Conservation (phyloP, 768 basidiomycete species). For the Hemileccinum rubropunctum region DNA sequence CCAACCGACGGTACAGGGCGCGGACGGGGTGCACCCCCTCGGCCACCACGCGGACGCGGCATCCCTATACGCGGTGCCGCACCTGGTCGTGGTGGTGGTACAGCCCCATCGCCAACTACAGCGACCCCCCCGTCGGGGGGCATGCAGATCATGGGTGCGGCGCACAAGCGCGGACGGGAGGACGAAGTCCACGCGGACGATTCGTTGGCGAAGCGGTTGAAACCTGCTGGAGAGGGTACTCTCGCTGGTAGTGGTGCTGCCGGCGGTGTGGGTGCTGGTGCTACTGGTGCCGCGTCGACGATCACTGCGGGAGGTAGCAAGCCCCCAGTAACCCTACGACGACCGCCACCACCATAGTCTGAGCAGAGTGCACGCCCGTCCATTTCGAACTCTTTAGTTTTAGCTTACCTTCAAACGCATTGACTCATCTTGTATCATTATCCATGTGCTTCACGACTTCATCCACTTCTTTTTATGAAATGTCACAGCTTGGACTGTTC, state of each 20-base stretch:
- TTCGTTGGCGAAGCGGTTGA: slow-evolving; percentile 64
- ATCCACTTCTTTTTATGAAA: background rate
- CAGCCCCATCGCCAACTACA: slow-evolving; percentile 25
- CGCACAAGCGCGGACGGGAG: slow-evolving; percentile 62
- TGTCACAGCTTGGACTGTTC: no score
- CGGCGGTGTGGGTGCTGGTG: background rate
- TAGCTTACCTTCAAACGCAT: background rate
- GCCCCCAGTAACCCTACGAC: slow-evolving; percentile 34
- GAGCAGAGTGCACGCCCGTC: background rate
- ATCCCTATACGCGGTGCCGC: slow-evolving; percentile 31
- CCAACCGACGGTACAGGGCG: slow-evolving; percentile 23
- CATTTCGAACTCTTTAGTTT: background rate
- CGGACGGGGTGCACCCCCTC: slow-evolving; percentile 37
- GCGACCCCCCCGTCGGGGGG: slow-evolving; percentile 31
- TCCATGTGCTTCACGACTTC: slow-evolving; percentile 2
- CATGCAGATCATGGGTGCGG: slow-evolving; percentile 63
- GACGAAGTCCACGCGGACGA: slow-evolving; percentile 49
- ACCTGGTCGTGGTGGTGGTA: slow-evolving; percentile 13
- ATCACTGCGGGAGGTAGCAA: slow-evolving; percentile 21
- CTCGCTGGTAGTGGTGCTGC: background rate
- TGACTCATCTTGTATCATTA: slow-evolving; percentile 27
- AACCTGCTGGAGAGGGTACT: slow-evolving; percentile 40
- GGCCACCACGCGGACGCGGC: slow-evolving; percentile 30
- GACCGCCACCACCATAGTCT: slow-evolving; percentile 27
- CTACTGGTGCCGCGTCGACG: background rate